Evolutionary conservation across 495 filamentous ascomycete genomes (phyloP).

Genomic region (Neurospora sublineolata): DNA sequence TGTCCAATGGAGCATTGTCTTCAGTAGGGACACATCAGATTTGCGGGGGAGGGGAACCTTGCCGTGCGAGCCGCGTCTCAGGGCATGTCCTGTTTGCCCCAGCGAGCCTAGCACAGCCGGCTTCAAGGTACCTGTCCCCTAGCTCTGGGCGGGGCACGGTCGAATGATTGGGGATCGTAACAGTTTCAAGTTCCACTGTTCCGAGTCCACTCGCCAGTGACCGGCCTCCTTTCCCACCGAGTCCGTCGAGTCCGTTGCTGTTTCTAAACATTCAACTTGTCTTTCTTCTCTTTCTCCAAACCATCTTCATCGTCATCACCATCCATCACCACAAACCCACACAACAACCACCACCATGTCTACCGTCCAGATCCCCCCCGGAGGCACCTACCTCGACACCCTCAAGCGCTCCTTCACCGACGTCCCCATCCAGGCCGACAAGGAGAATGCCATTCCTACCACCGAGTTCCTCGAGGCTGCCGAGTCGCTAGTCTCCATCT

Average conservation of each 20-base stretch:
- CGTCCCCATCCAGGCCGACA: constrained; percentile 59
- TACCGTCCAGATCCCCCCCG: constrained; percentile 38
- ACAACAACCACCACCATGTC: constrained; percentile 23
- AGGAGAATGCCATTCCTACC: constrained; percentile 69
- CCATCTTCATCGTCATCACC: not conserved
- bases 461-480: constrained; percentile 85
- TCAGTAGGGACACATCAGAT: not conserved
- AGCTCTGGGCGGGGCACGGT: not conserved
- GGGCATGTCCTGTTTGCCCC: not conserved
- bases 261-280: constrained; percentile 3
- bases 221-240: not conserved
- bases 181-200: not conserved
- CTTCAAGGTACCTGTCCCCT: not conserved
- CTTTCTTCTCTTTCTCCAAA: not conserved
- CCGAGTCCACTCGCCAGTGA: constrained; percentile 1
- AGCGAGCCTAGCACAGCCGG: not conserved
- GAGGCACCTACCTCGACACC: constrained; percentile 72
- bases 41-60: not conserved
- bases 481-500: constrained; percentile 72
- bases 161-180: constrained; percentile 1
- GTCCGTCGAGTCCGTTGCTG: not conserved
- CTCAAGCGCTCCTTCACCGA: constrained; percentile 71
- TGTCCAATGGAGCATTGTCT: not conserved
- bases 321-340: not conserved
- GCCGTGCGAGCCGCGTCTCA: not conserved